Evolutionary conservation across 225 moss, liverwort and hornwort genomes (phyloP).

Genomic region (Polytrichum formosum): DNA sequence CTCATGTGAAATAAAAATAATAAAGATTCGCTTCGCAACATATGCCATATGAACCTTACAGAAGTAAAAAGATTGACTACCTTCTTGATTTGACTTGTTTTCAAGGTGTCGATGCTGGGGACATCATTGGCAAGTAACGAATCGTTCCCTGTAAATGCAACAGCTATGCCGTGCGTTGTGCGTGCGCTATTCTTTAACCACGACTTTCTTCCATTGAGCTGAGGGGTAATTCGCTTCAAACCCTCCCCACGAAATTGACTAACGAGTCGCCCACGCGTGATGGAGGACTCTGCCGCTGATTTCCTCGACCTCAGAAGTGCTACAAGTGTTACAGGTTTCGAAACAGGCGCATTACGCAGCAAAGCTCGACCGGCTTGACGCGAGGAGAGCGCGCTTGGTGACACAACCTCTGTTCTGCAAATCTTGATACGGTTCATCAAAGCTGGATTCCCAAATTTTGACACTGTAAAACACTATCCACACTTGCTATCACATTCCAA

Average conservation of each 20-base stretch:
- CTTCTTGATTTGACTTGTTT: slow-evolving; percentile 62
- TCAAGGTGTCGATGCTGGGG: slow-evolving; percentile 20
- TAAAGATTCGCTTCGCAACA: not conserved
- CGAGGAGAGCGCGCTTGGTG: slow-evolving; percentile 19
- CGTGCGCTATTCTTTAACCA: slow-evolving; percentile 1
- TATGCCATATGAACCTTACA: not conserved
- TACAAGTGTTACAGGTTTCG: slow-evolving; percentile 13
- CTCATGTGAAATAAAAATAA: not conserved
- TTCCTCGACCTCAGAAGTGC: slow-evolving; percentile 21
- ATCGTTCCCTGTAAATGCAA: slow-evolving; percentile 34
- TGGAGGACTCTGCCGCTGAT: not conserved
- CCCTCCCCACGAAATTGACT: slow-evolving; percentile 33
- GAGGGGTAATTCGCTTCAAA: not conserved
- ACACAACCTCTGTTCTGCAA: no score
- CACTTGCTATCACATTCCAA: no score
- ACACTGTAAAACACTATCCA: no score
- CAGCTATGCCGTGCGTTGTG: slow-evolving; percentile 22
- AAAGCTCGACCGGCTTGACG: slow-evolving; percentile 11
- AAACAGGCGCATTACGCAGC: slow-evolving; percentile 14
- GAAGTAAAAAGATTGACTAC: slow-evolving; percentile 1
- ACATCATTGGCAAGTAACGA: slow-evolving; percentile 1
- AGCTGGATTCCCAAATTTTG: no score
- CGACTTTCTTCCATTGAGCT: slow-evolving; percentile 12
- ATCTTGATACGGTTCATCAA: no score
- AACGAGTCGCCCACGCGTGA: slow-evolving; percentile 12